phyloP scores from a whole-genome alignment of 768 basidiomycete species.

The Cystofilobasidium macerans region DNA sequence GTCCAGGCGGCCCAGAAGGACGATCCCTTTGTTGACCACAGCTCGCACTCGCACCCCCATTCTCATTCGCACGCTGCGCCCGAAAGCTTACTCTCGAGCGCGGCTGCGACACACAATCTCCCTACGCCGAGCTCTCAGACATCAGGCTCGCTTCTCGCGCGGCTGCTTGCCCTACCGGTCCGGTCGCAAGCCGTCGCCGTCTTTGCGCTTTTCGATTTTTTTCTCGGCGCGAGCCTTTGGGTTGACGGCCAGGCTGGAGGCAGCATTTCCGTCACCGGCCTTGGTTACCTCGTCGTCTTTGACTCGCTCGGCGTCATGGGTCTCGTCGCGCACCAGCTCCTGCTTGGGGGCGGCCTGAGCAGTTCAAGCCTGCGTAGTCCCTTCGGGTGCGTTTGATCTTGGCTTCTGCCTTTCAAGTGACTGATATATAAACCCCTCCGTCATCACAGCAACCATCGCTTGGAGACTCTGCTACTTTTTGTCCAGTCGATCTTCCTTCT shows the following conservation, averaged over 20 bases:
- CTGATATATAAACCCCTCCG: neutral
- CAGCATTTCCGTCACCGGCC: conserved; percentile 71
- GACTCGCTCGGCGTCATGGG: conserved; percentile 72
- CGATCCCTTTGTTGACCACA: neutral
- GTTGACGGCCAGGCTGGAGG: conserved; percentile 77
- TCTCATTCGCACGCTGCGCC: neutral
- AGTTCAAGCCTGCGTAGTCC: conserved; percentile 40
- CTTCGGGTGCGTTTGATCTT: conserved; percentile 50
- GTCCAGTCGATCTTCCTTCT: conserved; percentile 86
- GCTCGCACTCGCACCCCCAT: conserved; percentile 3
- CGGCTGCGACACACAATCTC: neutral
- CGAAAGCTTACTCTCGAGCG: neutral
- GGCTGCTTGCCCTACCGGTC: neutral
- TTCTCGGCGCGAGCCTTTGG: conserved; percentile 55
- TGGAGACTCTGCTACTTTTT: conserved; percentile 42
- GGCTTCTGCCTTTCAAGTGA: neutral
- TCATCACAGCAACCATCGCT: conserved; percentile 16
- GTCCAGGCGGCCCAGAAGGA: neutral
- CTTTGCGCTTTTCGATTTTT: conserved; percentile 37
- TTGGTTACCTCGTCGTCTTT: conserved; percentile 95
- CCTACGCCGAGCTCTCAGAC: neutral
- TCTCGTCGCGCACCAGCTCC: conserved; percentile 34
- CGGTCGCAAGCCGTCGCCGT: conserved; percentile 10
- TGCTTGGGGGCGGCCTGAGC: conserved; percentile 31
- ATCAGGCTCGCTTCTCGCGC: neutral